Evolutionary conservation across 371 early-diverging fungal genomes (phyloP).

Genomic region (Polyrhizophydium stewartii): DNA sequence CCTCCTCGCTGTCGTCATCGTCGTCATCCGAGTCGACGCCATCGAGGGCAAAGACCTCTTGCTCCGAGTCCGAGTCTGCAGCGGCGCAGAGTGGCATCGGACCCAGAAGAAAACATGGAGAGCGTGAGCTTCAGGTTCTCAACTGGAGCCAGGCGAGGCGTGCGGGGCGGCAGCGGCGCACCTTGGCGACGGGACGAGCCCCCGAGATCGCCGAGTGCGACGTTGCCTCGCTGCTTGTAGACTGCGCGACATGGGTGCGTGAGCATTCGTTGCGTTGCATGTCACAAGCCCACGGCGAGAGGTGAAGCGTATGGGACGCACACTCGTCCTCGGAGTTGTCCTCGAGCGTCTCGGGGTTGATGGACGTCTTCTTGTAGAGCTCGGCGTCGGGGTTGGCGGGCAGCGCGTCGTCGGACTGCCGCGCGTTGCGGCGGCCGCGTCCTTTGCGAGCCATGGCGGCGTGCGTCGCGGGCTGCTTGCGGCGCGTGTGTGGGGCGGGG

Average conservation of each 20-base stretch:
- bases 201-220: slow-evolving; percentile 14
- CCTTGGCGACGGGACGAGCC: too few species aligned
- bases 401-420: slow-evolving; percentile 3
- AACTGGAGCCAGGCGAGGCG: too few species aligned
- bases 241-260: too few species aligned
- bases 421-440: neutral
- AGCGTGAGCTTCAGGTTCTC: too few species aligned
- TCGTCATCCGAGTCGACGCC: slow-evolving; percentile 24
- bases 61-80: slow-evolving; percentile 16
- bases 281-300: too few species aligned
- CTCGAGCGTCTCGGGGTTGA: slow-evolving; percentile 26
- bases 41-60: slow-evolving; percentile 21
- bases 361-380: slow-evolving; percentile 8
- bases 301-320: too few species aligned
- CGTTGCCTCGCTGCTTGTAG: slow-evolving; percentile 31
- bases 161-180: too few species aligned
- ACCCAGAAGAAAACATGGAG: too few species aligned
- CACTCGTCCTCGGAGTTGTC: slow-evolving; percentile 40
- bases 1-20: slow-evolving; percentile 18
- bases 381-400: neutral
- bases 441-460: slow-evolving; percentile 12
- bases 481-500: too few species aligned
- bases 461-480: too few species aligned
- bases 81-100: slow-evolving; percentile 1
- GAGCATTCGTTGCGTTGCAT: too few species aligned